Conservation (phyloP, 768 basidiomycete genomes). For the Cytidiella melzeri region DNA sequence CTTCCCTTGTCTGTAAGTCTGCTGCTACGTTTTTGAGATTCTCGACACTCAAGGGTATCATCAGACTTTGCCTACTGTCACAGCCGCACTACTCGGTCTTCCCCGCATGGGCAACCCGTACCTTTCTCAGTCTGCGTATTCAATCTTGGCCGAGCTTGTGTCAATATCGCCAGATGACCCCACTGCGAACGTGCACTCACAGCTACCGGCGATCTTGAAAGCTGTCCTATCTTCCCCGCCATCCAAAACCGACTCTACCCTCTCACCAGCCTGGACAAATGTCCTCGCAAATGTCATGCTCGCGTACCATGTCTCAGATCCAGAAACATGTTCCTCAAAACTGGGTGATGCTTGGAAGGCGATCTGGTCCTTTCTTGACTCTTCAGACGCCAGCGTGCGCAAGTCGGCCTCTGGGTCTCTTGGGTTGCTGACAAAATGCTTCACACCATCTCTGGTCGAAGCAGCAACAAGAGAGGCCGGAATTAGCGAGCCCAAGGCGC, state of each 20-base stretch:
- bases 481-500: slow-evolving; percentile 38
- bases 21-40: no score
- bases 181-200: slow-evolving; percentile 41
- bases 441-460: slow-evolving; percentile 56
- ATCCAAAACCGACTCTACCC: slow-evolving; percentile 55
- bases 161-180: slow-evolving; percentile 44
- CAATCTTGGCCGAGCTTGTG: slow-evolving; percentile 80
- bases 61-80: slow-evolving; percentile 69
- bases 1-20: slow-evolving; percentile 66
- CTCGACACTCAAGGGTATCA: neutral
- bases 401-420: slow-evolving; percentile 62
- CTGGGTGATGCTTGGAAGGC: slow-evolving; percentile 66
- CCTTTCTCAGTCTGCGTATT: slow-evolving; percentile 83
- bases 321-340: slow-evolving; percentile 45
- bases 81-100: slow-evolving; percentile 66
- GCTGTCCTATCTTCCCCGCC: slow-evolving; percentile 68
- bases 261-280: slow-evolving; percentile 74
- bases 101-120: slow-evolving; percentile 87
- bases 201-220: slow-evolving; percentile 54
- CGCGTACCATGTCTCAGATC: slow-evolving; percentile 48
- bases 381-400: slow-evolving; percentile 51
- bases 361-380: slow-evolving; percentile 75
- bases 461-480: slow-evolving; percentile 43
- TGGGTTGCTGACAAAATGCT: slow-evolving; percentile 58
- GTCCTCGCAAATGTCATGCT: slow-evolving; percentile 71